phyloP scores from a whole-genome alignment of 805 yeast genomes.

The Ogataea salicorniae region DNA sequence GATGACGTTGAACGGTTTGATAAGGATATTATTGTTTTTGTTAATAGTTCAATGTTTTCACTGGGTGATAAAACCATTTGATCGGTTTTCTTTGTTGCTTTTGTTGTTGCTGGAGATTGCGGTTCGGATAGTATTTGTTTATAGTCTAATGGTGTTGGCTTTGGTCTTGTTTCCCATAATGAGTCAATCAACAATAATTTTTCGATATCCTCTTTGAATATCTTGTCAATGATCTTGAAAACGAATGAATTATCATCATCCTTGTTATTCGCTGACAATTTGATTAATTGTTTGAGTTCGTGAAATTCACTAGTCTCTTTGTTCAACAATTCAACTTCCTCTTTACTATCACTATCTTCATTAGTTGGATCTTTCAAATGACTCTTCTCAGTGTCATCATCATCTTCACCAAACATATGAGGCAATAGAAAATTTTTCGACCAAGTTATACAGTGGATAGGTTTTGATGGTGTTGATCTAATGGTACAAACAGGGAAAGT shows the following conservation, averaged over 20 bases:
- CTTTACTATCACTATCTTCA: slow-evolving; percentile 58
- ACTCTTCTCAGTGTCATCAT: slow-evolving; percentile 13
- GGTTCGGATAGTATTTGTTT: slow-evolving; percentile 2
- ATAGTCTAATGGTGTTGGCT: slow-evolving; percentile 60
- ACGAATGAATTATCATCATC: slow-evolving; percentile 26
- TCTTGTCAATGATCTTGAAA: slow-evolving; percentile 47
- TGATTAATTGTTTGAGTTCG: slow-evolving; percentile 39
- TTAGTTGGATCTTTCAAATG: slow-evolving; percentile 29
- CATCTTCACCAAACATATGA: slow-evolving; percentile 65
- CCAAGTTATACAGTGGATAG: slow-evolving; percentile 97
- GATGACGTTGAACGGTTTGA: slow-evolving; percentile 38
- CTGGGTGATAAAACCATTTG: slow-evolving; percentile 54
- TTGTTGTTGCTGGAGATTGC: neutral
- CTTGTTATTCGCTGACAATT: slow-evolving; percentile 10
- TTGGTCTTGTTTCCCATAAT: slow-evolving; percentile 67
- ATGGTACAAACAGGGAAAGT: slow-evolving; percentile 95
- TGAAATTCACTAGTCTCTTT: slow-evolving; percentile 64
- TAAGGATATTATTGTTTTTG: slow-evolving; percentile 42
- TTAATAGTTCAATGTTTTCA: slow-evolving; percentile 60
- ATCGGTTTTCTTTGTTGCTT: slow-evolving; percentile 1
- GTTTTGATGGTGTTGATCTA: slow-evolving; percentile 93
- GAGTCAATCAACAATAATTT: slow-evolving; percentile 66
- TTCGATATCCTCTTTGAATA: slow-evolving; percentile 72
- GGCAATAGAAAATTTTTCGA: slow-evolving; percentile 85
- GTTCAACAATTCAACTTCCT: slow-evolving; percentile 58